Conservation (phyloP, 306 rosid genomes). For the Sechiopsis laciniata region DNA sequence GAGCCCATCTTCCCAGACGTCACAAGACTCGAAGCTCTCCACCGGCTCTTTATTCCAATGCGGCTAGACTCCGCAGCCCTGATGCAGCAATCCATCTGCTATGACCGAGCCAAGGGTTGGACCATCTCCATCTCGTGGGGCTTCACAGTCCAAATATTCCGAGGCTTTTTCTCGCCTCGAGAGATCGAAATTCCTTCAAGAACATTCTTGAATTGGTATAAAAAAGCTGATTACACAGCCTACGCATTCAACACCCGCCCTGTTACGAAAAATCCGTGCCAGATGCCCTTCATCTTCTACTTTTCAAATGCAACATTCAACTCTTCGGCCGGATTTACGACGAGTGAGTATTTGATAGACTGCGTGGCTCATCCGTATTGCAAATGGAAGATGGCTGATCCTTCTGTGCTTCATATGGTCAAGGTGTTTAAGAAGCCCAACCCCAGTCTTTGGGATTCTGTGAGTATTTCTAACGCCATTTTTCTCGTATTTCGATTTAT, state of each 20-base stretch:
- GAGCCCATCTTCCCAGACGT: constrained; percentile 86
- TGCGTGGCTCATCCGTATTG: constrained; percentile 57
- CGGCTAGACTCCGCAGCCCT: constrained; percentile 74
- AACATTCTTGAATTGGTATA: constrained; percentile 89
- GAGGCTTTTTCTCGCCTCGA: constrained; percentile 64
- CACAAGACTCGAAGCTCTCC: constrained; percentile 62
- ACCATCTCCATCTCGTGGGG: constrained; percentile 94
- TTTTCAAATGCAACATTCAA: constrained; percentile 41
- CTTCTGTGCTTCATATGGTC: constrained; percentile 48
- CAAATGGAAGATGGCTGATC: constrained; percentile 68
- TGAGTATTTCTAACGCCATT: constrained; percentile 33
- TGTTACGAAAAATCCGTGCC: constrained; percentile 74
- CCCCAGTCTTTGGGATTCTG: constrained; percentile 77
- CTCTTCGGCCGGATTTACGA: constrained; percentile 35
- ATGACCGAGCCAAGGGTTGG: constrained; percentile 54
- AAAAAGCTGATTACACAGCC: constrained; percentile 83
- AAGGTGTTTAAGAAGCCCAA: constrained; percentile 60
- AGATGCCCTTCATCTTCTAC: constrained; percentile 83
- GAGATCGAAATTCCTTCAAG: constrained; percentile 94
- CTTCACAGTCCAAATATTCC: constrained; percentile 70
- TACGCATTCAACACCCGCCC: constrained; percentile 97
- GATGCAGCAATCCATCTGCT: constrained; percentile 96
- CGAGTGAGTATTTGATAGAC: constrained; percentile 49
- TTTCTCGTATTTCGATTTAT: not conserved
- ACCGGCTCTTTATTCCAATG: constrained; percentile 59